Percentiles rank a stretch among this genome's conserved stretches.
Evolutionary conservation across 257 asterid species (phyloP).

Genomic region (Coffea eugenioides): DNA sequence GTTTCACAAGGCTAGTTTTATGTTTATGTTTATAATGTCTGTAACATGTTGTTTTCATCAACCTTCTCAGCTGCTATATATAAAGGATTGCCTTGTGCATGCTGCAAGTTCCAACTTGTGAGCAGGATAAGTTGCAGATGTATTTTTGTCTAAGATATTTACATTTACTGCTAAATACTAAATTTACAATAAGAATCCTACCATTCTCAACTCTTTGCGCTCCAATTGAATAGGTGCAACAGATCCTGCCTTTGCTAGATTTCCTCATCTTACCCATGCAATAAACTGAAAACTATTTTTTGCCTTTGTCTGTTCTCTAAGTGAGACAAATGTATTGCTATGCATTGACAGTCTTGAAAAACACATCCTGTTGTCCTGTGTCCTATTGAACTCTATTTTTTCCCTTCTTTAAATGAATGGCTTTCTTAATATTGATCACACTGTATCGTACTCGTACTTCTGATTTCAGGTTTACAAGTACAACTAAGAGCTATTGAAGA

Average conservation of each 20-base stretch:
- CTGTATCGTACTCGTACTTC: not conserved
- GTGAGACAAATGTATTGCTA: too few species aligned
- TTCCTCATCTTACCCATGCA: too few species aligned
- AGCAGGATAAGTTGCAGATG: not conserved
- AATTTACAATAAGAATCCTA: not conserved
- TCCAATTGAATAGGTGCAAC: too few species aligned
- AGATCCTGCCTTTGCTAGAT: too few species aligned
- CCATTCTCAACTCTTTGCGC: not conserved
- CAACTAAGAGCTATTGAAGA: slow-evolving; percentile 59
- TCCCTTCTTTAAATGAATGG: too few species aligned
- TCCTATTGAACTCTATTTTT: too few species aligned
- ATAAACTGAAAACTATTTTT: too few species aligned
- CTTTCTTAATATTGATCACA: not conserved
- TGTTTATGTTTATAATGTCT: not conserved
- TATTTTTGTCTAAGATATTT: not conserved
- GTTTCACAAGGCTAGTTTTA: not conserved
- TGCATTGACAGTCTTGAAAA: too few species aligned
- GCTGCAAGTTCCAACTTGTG: not conserved
- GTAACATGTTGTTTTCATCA: not conserved
- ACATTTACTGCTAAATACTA: not conserved
- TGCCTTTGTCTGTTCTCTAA: too few species aligned
- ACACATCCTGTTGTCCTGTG: too few species aligned
- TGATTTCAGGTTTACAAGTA: slow-evolving; percentile 55
- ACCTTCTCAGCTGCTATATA: not conserved
- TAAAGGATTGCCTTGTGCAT: not conserved